Base-by-base conservation (phyloP, 2,329 filamentous ascomycete genomes). In the Pestalotiopsis sp. region DNA sequence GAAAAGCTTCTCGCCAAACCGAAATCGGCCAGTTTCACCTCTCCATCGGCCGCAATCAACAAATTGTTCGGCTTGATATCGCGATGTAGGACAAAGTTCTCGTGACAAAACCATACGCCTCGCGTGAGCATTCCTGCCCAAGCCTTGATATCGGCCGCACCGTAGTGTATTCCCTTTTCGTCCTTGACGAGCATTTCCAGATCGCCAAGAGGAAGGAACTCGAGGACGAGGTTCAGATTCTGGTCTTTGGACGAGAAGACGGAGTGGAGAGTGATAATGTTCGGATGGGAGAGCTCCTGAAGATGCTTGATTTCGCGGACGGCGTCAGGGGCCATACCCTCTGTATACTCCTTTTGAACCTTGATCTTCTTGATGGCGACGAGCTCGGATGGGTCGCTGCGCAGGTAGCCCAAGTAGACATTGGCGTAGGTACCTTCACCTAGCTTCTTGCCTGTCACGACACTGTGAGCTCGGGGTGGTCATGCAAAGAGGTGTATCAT, bases 31-130 rank as follows among this genome's bases (percentile, higher is more conserved):
- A 99, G 89, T 80, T 98, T 98, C 77, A 99, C 90, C 77, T 95
- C 93, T 63, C 96, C 95, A 78, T 97, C 93, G 57, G 93, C 92
- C 25, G 94, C 94, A 75, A 99, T 97, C 69, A 99, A 87, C 81
- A 98, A 84, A 83, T 99, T 99, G 88, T 98, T 98, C 62, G 95
- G 95, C 82, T 99, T 99, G 85, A 99, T 98, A 84, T 99, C 96
- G 75, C 96, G 93, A 82, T 99, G 96, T 38, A 99, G 87, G 20
- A 99, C 89, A 75, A 92, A 95, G 80, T 96, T 97, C 78, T 95
- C 93, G 81, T 99, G 96, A 81, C 96, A 98, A 85, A 97, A 99
- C 91, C 94, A 97, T 36, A 98, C 90, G 31, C 93, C 96, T 57
- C 95, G 91, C 36, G 88, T 89, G n/a, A 98, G 87, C 96, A 98